Percentiles rank a stretch among this genome's conserved stretches.
These are phyloP conservation scores for Gnetum montanum DNA, from an alignment of 75 land plant genomes.

Conservation along the genomic window DNA sequence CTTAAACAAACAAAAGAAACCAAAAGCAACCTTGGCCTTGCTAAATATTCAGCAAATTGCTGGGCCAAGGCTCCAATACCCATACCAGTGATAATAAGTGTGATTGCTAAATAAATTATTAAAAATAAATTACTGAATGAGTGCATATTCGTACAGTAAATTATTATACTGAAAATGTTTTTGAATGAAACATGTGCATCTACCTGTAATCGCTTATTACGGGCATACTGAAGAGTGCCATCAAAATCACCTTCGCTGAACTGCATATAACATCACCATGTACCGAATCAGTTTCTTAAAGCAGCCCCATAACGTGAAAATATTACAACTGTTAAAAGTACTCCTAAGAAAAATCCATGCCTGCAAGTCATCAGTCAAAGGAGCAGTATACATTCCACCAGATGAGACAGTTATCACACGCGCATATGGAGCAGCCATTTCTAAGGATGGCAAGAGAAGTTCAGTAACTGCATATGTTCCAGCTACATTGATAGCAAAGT, in stretches of 20 bases:
- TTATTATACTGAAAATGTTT: too few species aligned
- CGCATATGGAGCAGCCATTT: slow-evolving; percentile 82
- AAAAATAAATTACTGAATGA: too few species aligned
- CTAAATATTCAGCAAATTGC: too few species aligned
- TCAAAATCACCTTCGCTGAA: slow-evolving; percentile 52
- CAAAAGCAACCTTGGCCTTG: too few species aligned
- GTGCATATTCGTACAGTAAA: too few species aligned
- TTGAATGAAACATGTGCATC: slow-evolving; percentile 1
- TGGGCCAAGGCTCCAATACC: too few species aligned
- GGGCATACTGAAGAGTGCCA: slow-evolving; percentile 77
- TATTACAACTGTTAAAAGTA: too few species aligned
- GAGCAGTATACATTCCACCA: slow-evolving; percentile 83
- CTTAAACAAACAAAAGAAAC: too few species aligned
- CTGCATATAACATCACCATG: too few species aligned
- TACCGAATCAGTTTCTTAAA: not conserved
- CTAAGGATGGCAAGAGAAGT: slow-evolving; percentile 64
- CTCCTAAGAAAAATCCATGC: slow-evolving; percentile 17
- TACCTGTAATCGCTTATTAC: slow-evolving; percentile 93
- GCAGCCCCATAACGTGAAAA: not conserved
- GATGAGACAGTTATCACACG: slow-evolving; percentile 89
- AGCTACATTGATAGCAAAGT: slow-evolving; percentile 85
- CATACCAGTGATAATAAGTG: too few species aligned
- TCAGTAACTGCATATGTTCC: slow-evolving; percentile 79
- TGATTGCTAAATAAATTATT: too few species aligned
- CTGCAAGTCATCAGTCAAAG: slow-evolving; percentile 69